Evolutionary conservation across 306 rosid genomes (phyloP).

Genomic region (Ormosia emarginata): DNA sequence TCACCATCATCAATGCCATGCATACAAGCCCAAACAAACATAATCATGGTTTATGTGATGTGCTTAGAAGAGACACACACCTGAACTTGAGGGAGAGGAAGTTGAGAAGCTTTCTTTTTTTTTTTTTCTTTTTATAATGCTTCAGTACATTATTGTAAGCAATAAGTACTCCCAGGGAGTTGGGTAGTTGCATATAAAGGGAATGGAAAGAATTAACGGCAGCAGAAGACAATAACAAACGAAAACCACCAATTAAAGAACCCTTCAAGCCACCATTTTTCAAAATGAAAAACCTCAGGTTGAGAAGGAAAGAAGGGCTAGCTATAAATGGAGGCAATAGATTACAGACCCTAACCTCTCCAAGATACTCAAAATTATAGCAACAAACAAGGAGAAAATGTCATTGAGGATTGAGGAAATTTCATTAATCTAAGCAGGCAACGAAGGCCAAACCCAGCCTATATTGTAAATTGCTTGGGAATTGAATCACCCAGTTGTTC

Average conservation of each 20-base stretch:
- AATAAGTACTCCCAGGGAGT: not conserved
- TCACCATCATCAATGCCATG: not conserved
- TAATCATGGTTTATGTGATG: not conserved
- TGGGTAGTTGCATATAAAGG: not conserved
- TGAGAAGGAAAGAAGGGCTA: not conserved
- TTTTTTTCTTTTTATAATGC: no score
- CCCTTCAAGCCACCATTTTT: not conserved
- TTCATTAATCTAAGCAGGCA: not conserved
- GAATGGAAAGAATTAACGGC: not conserved
- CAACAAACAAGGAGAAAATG: not conserved
- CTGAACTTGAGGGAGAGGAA: not conserved
- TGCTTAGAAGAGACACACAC: not conserved
- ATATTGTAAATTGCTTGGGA: not conserved
- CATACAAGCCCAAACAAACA: not conserved
- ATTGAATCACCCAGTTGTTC: not conserved
- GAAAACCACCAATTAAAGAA: not conserved
- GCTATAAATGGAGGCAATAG: not conserved
- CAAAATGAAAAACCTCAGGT: not conserved
- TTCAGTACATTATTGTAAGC: not conserved
- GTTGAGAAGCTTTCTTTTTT: not conserved
- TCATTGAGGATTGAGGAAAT: not conserved
- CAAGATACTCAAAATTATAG: not conserved
- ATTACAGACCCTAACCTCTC: not conserved
- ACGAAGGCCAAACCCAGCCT: not conserved
- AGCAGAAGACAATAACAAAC: not conserved